Conservation (phyloP, 768 basidiomycete genomes). For the Termitomyces titanicus region DNA sequence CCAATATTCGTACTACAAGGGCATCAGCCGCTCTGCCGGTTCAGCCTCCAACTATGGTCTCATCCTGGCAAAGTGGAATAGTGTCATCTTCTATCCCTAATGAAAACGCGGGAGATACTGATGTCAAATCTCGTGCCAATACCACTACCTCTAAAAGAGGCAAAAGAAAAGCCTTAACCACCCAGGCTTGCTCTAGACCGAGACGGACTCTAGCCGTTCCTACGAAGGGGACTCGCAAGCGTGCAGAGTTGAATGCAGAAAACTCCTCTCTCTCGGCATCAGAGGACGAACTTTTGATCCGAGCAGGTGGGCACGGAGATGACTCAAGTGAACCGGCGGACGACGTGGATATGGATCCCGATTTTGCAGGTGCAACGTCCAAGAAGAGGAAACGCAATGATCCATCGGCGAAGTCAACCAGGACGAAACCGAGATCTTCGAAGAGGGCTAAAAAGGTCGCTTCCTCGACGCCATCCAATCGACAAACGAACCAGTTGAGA, state of each 20-base stretch:
- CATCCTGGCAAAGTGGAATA: conserved; percentile 32
- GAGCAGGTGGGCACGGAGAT: conserved; percentile 20
- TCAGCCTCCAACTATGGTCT: conserved; percentile 3
- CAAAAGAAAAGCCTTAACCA: neutral
- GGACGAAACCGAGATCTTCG: conserved; percentile 18
- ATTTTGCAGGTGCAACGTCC: conserved; percentile 24
- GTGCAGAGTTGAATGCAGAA: conserved; percentile 18
- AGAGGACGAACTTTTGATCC: conserved; percentile 22
- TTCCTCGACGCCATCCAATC: conserved; percentile 26
- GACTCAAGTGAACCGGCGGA: conserved; percentile 39
- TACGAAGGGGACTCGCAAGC: conserved; percentile 1
- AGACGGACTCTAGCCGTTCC: conserved; percentile 1
- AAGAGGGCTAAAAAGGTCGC: conserved; percentile 23
- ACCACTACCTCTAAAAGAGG: neutral
- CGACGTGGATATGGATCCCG: conserved; percentile 34
- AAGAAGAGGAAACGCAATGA: conserved; percentile 44
- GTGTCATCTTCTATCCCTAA: conserved; percentile 62
- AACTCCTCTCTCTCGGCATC: conserved; percentile 17
- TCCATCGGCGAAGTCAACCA: conserved; percentile 15
- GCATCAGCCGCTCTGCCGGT: neutral
- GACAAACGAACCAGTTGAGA: conserved; percentile 36
- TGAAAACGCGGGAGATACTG: conserved; percentile 31
- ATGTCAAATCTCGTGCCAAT: neutral
- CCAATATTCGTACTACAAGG: conserved; percentile 2
- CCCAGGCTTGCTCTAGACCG: conserved; percentile 1